A percentile compares a stretch with the other conserved stretches of the same genome.
Evolutionary conservation across 148 eudicot genomes (phyloP).

Genomic region (Euryodendron excelsum): DNA sequence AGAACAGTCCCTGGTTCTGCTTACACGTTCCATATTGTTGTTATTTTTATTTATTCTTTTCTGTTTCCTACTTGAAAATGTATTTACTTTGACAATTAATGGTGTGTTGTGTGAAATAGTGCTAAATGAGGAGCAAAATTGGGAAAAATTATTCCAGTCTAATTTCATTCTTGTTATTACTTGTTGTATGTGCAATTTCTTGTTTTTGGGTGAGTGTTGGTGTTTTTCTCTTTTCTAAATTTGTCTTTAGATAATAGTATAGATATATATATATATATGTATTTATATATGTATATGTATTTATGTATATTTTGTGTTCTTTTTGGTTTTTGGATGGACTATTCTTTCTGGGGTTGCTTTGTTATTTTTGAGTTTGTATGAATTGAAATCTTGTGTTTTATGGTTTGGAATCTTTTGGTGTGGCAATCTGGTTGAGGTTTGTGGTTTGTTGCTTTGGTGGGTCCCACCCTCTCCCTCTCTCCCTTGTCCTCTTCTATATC

Average conservation of each 20-base stretch:
- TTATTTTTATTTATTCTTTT: neutral
- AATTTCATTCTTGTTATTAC: no score
- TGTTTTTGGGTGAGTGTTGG: no score
- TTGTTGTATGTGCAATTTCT: no score
- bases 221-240: no score
- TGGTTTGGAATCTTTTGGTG: slow-evolving; percentile 23
- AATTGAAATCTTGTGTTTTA: neutral
- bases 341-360: no score
- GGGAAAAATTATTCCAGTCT: no score
- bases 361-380: neutral
- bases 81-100: neutral
- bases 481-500: neutral
- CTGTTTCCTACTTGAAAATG: neutral
- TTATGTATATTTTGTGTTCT: neutral
- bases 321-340: neutral
- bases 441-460: neutral
- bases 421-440: neutral
- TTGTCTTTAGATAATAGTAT: no score
- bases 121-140: no score
- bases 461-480: neutral
- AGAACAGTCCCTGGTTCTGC: slow-evolving; percentile 8
- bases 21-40: slow-evolving; percentile 17
- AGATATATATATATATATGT: no score
- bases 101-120: neutral
- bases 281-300: no score